Evolutionary conservation across 1,284 basidiomycete genomes (phyloP), one percentile per base, ranked within the genome.

Genomic region (Moesziomyces sp.): DNA sequence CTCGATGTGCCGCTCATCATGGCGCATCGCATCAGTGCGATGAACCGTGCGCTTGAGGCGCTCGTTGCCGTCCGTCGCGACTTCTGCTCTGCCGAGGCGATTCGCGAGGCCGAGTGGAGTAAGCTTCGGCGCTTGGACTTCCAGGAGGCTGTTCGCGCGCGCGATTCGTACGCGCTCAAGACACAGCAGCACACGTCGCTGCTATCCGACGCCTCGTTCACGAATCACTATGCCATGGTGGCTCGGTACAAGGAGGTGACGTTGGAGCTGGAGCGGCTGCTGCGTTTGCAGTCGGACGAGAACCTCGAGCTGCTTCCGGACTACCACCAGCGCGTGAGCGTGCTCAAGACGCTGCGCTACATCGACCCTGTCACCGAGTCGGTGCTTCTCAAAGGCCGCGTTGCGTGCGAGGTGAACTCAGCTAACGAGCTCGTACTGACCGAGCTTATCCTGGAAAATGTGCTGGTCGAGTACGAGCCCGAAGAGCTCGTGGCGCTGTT

Each of bases 401-500:
- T 99, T 11, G 97, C 97, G 21, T 99, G 97, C 87, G 97, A 99
- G 87, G 97, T 99, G 85, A 99, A 99, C 84, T 97, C 95, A 6
- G 93, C 92, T 4, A 94, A 94, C 77, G 82, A 83, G 66, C 65
- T 99, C 26, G 90, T 99, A 42, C 87, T 99, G 46, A 99, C 97
- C 0, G 97, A 99, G 82, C 89, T 99, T 38, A 97, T 99, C 59
- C 88, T 99, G 53, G 97, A 99, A 83, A 99, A 99, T 82, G 91
- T 92, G 5, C 88, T 99, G 18, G 92, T 93, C 4, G 87, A 87
- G 19, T 98, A 93, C 84, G 92, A 93, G 52, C 93, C 97, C 0
- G 93, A 94, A 85, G 96, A 99, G 85, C 93, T 95, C 45, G 96
- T 97, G n/a, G 96, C 97, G 0, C 88, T 99, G 34, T 88, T 99